Percentiles rank a stretch among this genome's conserved stretches.
phyloP scores from a whole-genome alignment of 2,329 filamentous ascomycete genomes.

The Hypomyces rosellus region DNA sequence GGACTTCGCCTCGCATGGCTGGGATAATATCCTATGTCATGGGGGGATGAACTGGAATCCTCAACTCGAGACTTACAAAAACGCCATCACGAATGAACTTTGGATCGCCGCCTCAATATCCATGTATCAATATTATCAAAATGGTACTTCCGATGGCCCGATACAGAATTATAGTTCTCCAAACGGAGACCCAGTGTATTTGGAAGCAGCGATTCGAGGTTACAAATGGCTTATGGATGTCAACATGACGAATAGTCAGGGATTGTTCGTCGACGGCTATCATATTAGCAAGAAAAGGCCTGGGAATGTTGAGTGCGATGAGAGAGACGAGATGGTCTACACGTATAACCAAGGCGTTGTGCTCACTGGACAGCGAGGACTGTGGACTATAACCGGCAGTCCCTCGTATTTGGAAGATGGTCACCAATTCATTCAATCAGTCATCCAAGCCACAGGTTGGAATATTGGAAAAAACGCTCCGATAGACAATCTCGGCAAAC shows the following conservation, averaged over 20 bases:
- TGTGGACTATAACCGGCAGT: constrained; percentile 75
- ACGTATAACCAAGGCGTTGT: constrained; percentile 95
- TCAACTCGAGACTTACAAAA: constrained; percentile 77
- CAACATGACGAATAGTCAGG: constrained; percentile 71
- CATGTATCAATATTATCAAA: constrained; percentile 77
- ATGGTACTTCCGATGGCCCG: background rate
- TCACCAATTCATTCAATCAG: constrained; percentile 66
- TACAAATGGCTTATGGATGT: constrained; percentile 75
- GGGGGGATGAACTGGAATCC: constrained; percentile 94
- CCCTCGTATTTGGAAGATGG: constrained; percentile 68
- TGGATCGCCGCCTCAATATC: constrained; percentile 76
- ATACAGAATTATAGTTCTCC: constrained; percentile 2
- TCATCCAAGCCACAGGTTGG: constrained; percentile 77
- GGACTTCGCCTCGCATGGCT: constrained; percentile 70
- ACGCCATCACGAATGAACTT: constrained; percentile 90
- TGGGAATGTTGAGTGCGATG: constrained; percentile 68
- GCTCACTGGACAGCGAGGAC: constrained; percentile 70
- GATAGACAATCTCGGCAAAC: constrained; percentile 32
- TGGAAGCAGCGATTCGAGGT: constrained; percentile 66
- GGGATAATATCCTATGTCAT: constrained; percentile 73
- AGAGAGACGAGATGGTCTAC: constrained; percentile 82
- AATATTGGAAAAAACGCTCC: constrained; percentile 37
- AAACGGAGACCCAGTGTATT: constrained; percentile 54
- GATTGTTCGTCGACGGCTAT: constrained; percentile 81
- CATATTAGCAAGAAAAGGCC: constrained; percentile 62